Evolutionary conservation across 2,329 filamentous ascomycete genomes (phyloP).

Genomic region (Nemania diffusa): DNA sequence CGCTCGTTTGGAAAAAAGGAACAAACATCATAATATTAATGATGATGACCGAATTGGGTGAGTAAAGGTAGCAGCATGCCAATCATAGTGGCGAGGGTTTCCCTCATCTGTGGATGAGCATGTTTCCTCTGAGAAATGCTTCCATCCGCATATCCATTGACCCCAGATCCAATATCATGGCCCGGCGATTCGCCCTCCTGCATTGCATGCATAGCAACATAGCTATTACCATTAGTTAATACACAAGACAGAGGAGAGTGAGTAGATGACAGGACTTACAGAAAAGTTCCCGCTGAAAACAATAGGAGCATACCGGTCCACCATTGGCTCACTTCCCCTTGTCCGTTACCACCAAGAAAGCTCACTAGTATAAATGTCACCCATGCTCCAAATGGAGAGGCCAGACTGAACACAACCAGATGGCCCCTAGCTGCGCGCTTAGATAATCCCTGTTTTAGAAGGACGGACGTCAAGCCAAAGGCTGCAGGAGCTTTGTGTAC

Average conservation of each 20-base stretch:
- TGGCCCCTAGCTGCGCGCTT: conserved; percentile 87
- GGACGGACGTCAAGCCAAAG: conserved; percentile 89
- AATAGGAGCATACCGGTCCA: conserved; percentile 92
- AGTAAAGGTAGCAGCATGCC: conserved; percentile 83
- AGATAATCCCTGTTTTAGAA: conserved; percentile 89
- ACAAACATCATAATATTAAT: conserved; percentile 51
- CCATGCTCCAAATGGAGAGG: conserved; percentile 86
- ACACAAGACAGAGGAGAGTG: conserved; percentile 1
- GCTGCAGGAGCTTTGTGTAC: conserved; percentile 96
- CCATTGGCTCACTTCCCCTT: conserved; percentile 76
- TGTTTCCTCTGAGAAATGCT: conserved; percentile 60
- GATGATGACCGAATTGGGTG: conserved; percentile 81
- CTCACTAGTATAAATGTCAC: conserved; percentile 84
- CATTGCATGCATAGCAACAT: conserved; percentile 99
- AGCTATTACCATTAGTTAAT: conserved; percentile 61
- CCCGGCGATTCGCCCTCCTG: conserved; percentile 73
- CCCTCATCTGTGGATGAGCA: conserved; percentile 69
- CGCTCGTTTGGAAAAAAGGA: conserved; percentile 31
- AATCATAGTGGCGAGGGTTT: conserved; percentile 75
- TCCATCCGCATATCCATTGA: conserved; percentile 67
- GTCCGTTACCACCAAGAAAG: conserved; percentile 71
- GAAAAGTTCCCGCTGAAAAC: conserved; percentile 95
- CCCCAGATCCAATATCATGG: conserved; percentile 60
- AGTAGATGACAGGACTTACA: conserved; percentile 68
- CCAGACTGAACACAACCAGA: conserved; percentile 89